These are phyloP conservation scores for Microbotryum scabiosae DNA, from an alignment of 1,284 basidiomycete genomes.

Conservation along the genomic window DNA sequence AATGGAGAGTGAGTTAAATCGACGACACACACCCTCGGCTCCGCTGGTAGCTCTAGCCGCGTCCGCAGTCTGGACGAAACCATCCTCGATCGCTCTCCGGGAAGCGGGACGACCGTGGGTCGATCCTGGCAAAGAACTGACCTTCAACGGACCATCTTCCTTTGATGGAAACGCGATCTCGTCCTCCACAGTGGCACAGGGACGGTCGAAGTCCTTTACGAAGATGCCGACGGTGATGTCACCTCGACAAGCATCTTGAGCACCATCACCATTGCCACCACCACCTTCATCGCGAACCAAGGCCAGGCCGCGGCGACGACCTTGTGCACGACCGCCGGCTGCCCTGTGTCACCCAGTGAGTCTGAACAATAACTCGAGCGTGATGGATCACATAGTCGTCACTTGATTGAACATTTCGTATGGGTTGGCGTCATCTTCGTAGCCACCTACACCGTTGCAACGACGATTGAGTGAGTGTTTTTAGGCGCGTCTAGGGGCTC, in stretches of 20 bases:
- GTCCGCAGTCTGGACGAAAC: background rate
- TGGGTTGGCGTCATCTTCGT: background rate
- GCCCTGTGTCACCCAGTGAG: constrained; percentile 15
- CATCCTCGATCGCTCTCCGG: background rate
- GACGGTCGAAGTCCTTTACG: constrained; percentile 12
- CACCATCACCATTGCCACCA: constrained; percentile 5
- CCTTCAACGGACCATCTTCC: background rate
- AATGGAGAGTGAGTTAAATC: too few species aligned
- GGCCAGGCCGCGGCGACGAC: background rate
- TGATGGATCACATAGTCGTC: background rate
- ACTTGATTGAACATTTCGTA: background rate
- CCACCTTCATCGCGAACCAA: background rate
- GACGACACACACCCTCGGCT: too few species aligned
- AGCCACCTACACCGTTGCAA: background rate
- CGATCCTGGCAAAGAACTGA: background rate
- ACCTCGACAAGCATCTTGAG: constrained; percentile 9
- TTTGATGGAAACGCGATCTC: too few species aligned
- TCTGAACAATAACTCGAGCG: background rate
- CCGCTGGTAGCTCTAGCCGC: background rate
- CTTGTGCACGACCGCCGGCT: constrained; percentile 20
- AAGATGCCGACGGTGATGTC: constrained; percentile 18
- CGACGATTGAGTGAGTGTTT: background rate
- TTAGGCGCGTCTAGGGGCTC: too few species aligned
- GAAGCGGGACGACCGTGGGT: background rate
- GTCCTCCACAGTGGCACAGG: constrained; percentile 11